Base-by-base conservation (phyloP, 805 yeast species). In the Clavispora fructus region DNA sequence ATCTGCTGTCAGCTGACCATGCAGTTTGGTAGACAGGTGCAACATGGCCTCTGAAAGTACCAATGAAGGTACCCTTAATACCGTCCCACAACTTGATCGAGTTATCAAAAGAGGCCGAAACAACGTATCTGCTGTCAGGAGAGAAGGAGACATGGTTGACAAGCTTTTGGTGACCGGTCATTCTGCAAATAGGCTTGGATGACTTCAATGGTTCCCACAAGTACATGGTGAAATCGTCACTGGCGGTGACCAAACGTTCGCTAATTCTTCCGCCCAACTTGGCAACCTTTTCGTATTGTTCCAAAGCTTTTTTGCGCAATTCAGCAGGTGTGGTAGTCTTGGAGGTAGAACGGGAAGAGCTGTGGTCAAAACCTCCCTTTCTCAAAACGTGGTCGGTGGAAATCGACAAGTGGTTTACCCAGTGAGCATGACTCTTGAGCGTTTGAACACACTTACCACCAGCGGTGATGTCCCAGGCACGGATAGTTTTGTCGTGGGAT, bases 61-160 rank as follows among this genome's bases (percentile, higher is more conserved):
- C 80, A 27, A 94, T 67, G 54, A 91, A 94, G 49, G 85, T 86
- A 33, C 99, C 99, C 48, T 86, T 85, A 53, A 87, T 69, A 12
- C 97, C 98, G 62, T 92, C 97, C 99, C 99, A 94, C 45, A 94
- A 69, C 67, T 94, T 94, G 55, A 94, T 83, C 1, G 96, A 88
- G 64, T 94, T 94, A 64, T 94, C 99, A 61, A 94, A 94, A 0
- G 97, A 90, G 4, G 96, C 91, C 5, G 96, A 87, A 0, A 92
- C 96, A 42, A 94, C 78, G 55, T 79, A 77, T 51, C 96, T 78
- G 10, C 97, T 98, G 64, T 94, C 97, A 3, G 99, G 99, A 3
- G 96, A 87, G 60, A 92, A 94, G 12, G 89, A 82, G 11, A 94
- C 99, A 63, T 92, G 97, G 60, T 94, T 94, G 17, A 94, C 98